These are phyloP conservation scores for Xylaria sp. DNA, from an alignment of 2,329 filamentous ascomycete species.

Conservation along the genomic window DNA sequence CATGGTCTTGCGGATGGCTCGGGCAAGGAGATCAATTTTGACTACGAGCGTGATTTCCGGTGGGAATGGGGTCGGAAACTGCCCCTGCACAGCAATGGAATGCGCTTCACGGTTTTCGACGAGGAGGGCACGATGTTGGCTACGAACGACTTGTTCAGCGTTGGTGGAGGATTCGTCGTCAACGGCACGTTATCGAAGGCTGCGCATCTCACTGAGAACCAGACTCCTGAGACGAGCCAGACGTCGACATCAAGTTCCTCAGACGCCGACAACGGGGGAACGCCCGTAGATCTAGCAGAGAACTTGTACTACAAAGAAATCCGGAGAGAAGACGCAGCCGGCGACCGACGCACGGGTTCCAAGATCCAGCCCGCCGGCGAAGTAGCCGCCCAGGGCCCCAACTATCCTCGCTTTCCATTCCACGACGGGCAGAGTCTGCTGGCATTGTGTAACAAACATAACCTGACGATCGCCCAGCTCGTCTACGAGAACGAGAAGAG, in stretches of 20 bases:
- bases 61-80: constrained; percentile 50
- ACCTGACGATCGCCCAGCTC: constrained; percentile 46
- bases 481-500: constrained; percentile 51
- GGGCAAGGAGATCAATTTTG: constrained; percentile 44
- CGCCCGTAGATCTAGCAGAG: constrained; percentile 46
- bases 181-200: constrained; percentile 45
- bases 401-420: constrained; percentile 42
- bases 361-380: constrained; percentile 30
- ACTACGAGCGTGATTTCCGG: constrained; percentile 44
- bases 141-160: constrained; percentile 47
- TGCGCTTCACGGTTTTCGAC: constrained; percentile 48
- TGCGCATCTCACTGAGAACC: constrained; percentile 20
- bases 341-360: constrained; percentile 40
- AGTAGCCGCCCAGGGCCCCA: constrained; percentile 21
- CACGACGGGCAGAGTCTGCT: constrained; percentile 43
- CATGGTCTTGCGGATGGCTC: constrained; percentile 36
- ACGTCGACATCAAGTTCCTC: constrained; percentile 21
- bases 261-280: constrained; percentile 26
- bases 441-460: constrained; percentile 44
- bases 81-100: constrained; percentile 48
- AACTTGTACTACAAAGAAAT: constrained; percentile 51
- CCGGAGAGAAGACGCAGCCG: constrained; percentile 41
- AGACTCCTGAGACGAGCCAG: constrained; percentile 13
- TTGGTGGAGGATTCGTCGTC: constrained; percentile 49
- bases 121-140: constrained; percentile 42